Conservation (phyloP, 2,329 filamentous ascomycete genomes). For the Chrysoporthe deuterocubensis region DNA sequence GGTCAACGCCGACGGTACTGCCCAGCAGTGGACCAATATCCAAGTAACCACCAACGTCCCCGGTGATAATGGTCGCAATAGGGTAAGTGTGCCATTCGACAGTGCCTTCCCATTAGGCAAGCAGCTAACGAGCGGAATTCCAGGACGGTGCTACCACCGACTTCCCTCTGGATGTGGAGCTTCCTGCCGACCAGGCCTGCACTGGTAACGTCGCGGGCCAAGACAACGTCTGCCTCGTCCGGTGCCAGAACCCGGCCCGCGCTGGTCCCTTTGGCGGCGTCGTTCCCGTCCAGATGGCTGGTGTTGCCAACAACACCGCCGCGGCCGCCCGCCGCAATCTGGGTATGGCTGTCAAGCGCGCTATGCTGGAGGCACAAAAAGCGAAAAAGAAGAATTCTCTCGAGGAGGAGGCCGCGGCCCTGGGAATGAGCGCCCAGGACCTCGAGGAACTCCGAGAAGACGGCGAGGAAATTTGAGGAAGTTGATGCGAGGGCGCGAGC, state of each 20-base stretch:
- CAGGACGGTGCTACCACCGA: conserved; percentile 46
- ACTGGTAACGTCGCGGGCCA: conserved; percentile 64
- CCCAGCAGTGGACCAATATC: conserved; percentile 55
- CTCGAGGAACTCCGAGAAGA: conserved; percentile 32
- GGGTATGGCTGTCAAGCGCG: conserved; percentile 35
- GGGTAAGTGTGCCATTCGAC: conserved; percentile 32
- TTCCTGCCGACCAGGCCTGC: conserved; percentile 59
- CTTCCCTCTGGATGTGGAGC: conserved; percentile 58
- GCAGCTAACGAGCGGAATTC: conserved; percentile 13
- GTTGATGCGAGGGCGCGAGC: no score
- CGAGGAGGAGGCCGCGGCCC: conserved; percentile 18
- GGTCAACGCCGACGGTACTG: conserved; percentile 65
- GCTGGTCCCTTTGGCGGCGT: conserved; percentile 64
- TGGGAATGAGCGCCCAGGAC: conserved; percentile 28
- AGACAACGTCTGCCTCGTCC: conserved; percentile 64
- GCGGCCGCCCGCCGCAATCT: conserved; percentile 34
- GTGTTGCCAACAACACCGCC: conserved; percentile 26
- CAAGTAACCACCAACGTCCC: conserved; percentile 58
- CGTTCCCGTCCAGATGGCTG: conserved; percentile 40
- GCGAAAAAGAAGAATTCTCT: conserved; percentile 28
- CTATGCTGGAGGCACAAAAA: conserved; percentile 27
- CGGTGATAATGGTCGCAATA: conserved; percentile 54
- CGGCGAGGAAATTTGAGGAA: conserved; percentile 31
- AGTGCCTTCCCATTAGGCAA: neutral
- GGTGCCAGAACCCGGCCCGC: conserved; percentile 63